Evolutionary conservation across 2,329 filamentous ascomycete species (phyloP), one percentile per base, ranked within the genome.

Genomic region (Sporothrix sp.): DNA sequence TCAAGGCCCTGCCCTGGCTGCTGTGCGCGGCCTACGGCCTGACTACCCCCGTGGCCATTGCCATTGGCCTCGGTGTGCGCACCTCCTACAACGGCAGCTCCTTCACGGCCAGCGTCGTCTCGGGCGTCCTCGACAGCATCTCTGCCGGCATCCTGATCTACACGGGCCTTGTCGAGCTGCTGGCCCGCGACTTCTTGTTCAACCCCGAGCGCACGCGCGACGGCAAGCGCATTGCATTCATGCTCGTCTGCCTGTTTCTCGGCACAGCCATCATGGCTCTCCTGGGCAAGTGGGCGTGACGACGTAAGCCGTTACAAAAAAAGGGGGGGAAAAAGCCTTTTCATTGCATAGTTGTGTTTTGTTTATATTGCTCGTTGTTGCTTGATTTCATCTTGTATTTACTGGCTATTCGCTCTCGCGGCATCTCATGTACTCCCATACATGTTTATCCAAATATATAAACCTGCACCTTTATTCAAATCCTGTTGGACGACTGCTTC

Each of bases 151-250:
- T 97, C 54, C 72, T 97, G 55, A 85, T 97, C 59, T 97, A 96
- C 68, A 96, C 91, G 0, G 90, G 88, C 6, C 72, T 97, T n/a
- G 88, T 97, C 9, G 91, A 97, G 71, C 73, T 97, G 39, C 84
- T 96, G 72, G 91, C 91, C 0, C 89, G 95, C 62, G 91, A 97
- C 66, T 96, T 96, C 70, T 88, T 97, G 84, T 96, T 95, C 70
- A 94, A 87, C 66, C 78, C 79, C 2, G 79, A 85, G 58, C 95
- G 95, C 87, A 81, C 85, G 51, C 79, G 79, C 44, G 85, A 85
- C 0, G 78, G 80, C 1, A 70, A 91, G 30, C 77, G 77, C 54
- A 75, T 89, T 52, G 64, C 88, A 28, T 70, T 73, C 48, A 90
- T 88, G 1, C 86, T 93, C 60, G 72, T 69, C 0, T 82, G 86